Evolutionary conservation across 768 basidiomycete species (phyloP).

Genomic region (Tulasnella sp.): DNA sequence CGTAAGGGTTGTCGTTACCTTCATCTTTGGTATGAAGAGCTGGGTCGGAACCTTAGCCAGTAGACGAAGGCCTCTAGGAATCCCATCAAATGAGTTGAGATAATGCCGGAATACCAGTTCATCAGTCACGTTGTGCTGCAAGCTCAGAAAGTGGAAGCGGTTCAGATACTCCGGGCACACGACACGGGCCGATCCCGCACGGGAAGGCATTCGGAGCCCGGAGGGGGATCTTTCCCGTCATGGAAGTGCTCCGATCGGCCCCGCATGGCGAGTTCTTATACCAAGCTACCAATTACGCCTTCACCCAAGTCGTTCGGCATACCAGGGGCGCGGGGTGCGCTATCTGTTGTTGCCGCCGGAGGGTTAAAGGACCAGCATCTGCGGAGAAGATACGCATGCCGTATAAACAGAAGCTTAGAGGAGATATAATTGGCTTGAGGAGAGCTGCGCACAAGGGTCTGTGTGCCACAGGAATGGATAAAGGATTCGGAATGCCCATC

Average conservation of each 20-base stretch:
- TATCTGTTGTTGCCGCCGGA: neutral
- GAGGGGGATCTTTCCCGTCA: neutral
- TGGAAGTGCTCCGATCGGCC: neutral
- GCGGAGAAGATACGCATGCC: neutral
- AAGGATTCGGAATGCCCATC: neutral
- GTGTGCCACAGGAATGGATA: neutral
- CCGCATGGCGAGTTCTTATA: neutral
- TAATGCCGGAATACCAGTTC: too few species aligned
- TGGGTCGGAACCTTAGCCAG: too few species aligned
- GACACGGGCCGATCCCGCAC: neutral
- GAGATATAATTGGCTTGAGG: neutral
- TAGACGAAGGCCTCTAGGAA: too few species aligned
- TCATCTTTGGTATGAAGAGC: too few species aligned
- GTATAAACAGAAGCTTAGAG: neutral
- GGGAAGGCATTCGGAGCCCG: neutral
- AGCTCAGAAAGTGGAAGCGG: too few species aligned
- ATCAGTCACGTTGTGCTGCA: too few species aligned
- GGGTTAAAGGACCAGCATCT: neutral
- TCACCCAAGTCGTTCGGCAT: neutral
- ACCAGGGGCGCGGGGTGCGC: neutral
- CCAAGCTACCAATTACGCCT: neutral
- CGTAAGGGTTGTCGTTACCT: too few species aligned
- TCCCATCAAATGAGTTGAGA: too few species aligned
- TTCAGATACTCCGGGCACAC: neutral
- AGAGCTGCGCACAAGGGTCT: neutral